phyloP scores from a whole-genome alignment of 2,329 filamentous ascomycete genomes.

The Nemania sp. region DNA sequence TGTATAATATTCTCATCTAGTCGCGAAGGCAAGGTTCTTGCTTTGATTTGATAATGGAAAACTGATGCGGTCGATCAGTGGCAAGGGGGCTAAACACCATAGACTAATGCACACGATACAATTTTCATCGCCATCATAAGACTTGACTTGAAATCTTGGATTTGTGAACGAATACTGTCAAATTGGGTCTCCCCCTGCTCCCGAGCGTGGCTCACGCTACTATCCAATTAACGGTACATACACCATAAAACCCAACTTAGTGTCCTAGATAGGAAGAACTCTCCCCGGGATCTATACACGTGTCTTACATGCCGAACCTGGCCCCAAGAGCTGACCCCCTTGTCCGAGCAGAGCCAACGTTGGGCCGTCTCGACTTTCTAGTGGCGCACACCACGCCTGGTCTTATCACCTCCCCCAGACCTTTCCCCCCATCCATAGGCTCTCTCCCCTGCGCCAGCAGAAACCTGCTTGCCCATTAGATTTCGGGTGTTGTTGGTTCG shows the following conservation, averaged over 20 bases:
- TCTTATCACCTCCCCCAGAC: constrained; percentile 18
- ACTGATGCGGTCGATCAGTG: background rate
- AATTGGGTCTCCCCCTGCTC: constrained; percentile 2
- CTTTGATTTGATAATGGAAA: constrained; percentile 18
- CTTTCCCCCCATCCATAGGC: constrained; percentile 1
- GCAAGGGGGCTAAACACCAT: constrained; percentile 9
- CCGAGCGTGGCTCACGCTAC: constrained; percentile 18
- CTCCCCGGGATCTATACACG: constrained; percentile 9
- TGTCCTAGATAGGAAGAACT: no score
- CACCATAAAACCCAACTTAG: no score
- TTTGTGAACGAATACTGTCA: constrained; percentile 15
- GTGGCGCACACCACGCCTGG: constrained; percentile 3
- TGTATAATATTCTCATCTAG: constrained; percentile 21
- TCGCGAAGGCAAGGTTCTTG: constrained; percentile 11
- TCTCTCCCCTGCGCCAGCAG: constrained; percentile 9
- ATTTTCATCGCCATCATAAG: background rate
- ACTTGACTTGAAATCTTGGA: background rate
- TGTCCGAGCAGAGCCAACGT: constrained; percentile 3
- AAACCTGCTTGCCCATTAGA: constrained; percentile 18
- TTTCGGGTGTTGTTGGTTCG: constrained; percentile 2
- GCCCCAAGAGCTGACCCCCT: no score
- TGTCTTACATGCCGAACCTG: constrained; percentile 20
- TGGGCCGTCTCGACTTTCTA: constrained; percentile 16
- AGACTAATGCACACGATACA: constrained; percentile 21
- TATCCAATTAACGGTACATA: constrained; percentile 9